These are phyloP conservation scores for Xylariaceae sp. DNA, from an alignment of 2,329 filamentous ascomycete species.

Conservation along the genomic window DNA sequence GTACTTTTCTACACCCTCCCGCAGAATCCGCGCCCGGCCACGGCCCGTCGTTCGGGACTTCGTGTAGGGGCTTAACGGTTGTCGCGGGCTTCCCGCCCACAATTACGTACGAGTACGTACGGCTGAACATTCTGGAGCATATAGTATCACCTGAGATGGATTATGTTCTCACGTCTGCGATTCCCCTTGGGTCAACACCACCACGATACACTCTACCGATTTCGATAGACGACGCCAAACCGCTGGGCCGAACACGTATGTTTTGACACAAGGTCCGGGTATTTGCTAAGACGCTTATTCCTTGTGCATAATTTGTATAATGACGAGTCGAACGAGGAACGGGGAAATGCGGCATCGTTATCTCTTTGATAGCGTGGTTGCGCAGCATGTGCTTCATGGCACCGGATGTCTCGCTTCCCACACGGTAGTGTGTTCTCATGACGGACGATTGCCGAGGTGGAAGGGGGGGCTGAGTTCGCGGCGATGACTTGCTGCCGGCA, in stretches of 20 bases:
- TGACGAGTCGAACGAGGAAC: conserved; percentile 27
- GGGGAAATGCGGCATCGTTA: conserved; percentile 16
- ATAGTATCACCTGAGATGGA: conserved; percentile 37
- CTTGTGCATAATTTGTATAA: conserved; percentile 30
- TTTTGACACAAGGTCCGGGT: conserved; percentile 18
- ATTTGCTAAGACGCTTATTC: conserved; percentile 17
- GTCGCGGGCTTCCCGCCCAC: conserved; percentile 21
- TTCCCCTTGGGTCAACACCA: conserved; percentile 8
- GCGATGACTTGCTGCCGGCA: conserved; percentile 29
- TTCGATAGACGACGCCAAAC: conserved; percentile 30
- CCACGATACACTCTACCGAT: conserved; percentile 15
- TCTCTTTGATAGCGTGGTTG: conserved; percentile 5
- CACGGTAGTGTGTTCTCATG: conserved; percentile 11
- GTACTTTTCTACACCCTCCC: conserved; percentile 21
- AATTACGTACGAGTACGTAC: conserved; percentile 30
- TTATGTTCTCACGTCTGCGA: conserved; percentile 20
- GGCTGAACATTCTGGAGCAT: conserved; percentile 43
- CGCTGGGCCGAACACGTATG: conserved; percentile 18
- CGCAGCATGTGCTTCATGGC: conserved; percentile 21
- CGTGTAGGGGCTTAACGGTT: conserved; percentile 26
- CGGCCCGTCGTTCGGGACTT: conserved; percentile 25
- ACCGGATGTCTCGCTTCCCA: conserved; percentile 19
- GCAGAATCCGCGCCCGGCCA: conserved; percentile 22
- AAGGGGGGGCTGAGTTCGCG: background rate
- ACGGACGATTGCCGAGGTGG: conserved; percentile 6